phyloP scores from a whole-genome alignment of 495 filamentous ascomycete species.

The Platismatia glauca region DNA sequence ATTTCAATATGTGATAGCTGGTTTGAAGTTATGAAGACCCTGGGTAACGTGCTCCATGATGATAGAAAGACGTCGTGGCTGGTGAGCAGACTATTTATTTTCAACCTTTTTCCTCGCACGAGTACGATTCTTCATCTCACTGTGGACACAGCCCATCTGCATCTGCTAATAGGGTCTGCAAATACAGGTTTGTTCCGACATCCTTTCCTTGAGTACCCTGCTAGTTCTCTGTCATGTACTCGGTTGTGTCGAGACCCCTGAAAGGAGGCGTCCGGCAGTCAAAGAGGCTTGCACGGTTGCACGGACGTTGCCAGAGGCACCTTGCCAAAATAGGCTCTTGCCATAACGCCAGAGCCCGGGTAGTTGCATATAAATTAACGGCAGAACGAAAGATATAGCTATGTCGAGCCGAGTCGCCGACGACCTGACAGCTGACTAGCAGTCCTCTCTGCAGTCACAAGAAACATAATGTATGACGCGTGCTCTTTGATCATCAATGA shows the following conservation, averaged over 20 bases:
- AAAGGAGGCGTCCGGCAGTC: background rate
- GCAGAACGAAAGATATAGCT: background rate
- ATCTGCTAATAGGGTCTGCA: background rate
- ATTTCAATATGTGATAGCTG: no score
- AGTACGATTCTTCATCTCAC: background rate
- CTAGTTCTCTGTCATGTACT: background rate
- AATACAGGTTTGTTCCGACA: background rate
- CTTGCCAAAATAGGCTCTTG: background rate
- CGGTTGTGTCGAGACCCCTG: background rate
- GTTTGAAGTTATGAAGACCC: background rate
- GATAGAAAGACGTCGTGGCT: background rate
- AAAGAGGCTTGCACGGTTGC: background rate
- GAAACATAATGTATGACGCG: background rate
- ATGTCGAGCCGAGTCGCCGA: background rate
- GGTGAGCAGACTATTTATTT: background rate
- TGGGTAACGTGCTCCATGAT: background rate
- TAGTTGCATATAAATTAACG: background rate
- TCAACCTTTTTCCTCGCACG: background rate
- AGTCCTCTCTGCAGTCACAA: background rate
- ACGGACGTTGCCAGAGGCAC: background rate
- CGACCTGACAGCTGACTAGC: background rate
- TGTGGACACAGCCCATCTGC: background rate
- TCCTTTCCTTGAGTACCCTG: background rate
- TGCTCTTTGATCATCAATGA: background rate
- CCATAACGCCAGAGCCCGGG: background rate